Evolutionary conservation across 2,329 filamentous ascomycete species (phyloP).

Genomic region (Bretziella fagacearum): DNA sequence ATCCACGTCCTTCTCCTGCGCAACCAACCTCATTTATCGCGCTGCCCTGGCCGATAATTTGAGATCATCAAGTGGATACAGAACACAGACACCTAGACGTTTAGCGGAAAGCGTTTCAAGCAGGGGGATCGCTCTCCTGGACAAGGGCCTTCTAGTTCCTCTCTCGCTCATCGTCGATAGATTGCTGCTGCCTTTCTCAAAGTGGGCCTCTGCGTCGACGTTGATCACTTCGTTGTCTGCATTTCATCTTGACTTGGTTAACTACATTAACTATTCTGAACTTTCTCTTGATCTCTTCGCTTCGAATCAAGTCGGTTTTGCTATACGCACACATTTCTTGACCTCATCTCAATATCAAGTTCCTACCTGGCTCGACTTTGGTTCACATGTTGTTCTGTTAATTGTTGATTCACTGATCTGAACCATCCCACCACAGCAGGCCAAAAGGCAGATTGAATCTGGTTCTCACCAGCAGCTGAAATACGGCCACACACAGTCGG

Average conservation of each 20-base stretch:
- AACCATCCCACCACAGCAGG: too few species aligned
- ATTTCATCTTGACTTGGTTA: background rate
- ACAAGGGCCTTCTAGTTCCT: background rate
- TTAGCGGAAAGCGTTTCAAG: background rate
- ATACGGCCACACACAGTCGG: too few species aligned
- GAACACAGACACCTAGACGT: too few species aligned
- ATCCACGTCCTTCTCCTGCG: background rate
- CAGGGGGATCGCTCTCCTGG: constrained; percentile 1
- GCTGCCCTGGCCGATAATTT: background rate
- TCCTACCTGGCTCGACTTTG: too few species aligned
- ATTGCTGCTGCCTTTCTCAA: background rate
- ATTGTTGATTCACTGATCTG: too few species aligned
- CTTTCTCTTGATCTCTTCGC: background rate
- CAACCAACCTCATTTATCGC: background rate
- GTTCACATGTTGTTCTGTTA: too few species aligned
- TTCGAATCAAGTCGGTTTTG: too few species aligned
- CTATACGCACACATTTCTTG: too few species aligned
- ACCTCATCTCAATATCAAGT: too few species aligned
- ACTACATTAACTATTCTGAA: too few species aligned
- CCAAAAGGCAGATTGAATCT: too few species aligned
- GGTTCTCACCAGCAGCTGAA: too few species aligned
- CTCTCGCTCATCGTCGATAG: background rate
- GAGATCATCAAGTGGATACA: background rate
- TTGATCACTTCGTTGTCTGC: background rate
- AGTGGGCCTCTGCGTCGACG: background rate